Base-by-base conservation (phyloP, 2,329 filamentous ascomycete species). In the Talaromyces sp. region DNA sequence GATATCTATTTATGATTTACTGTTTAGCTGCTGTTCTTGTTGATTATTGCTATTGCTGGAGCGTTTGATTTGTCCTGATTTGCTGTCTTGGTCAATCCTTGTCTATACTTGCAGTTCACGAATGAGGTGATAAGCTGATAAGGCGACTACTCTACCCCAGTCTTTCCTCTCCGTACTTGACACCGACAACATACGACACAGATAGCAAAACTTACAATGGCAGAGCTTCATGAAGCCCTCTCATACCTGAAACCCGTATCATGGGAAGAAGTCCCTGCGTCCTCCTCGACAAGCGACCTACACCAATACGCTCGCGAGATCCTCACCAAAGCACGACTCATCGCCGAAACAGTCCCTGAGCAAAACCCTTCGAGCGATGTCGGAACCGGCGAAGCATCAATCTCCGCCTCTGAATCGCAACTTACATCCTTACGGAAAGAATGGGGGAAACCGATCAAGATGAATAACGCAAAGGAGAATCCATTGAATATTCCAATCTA, bases 381-480 rank as follows among this genome's bases (percentile, higher is more conserved):
- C 36, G 49, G 36, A 31, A 47, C n/a, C 2, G 56, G 17, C 17
- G 45, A 17, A 15, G 56, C 38, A 13, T 51, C 53, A 13, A 49
- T 40, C n/a, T 29, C 31, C 27, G 11, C 61, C 11, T 62, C 84
- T 2, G 78, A 84, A 25, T 77, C 83, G 8, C 78, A 86, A n/a
- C 82, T 87, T 36, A 81, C 80, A 31, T 79, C 84, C 22, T 79
- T 97, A n/a, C 88, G 89, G 66, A 91, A 91, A 73, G 86, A 92
- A 77, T 97, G 94, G 93, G 86, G 87, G 51, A 97, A 96, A 76
- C 90, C 92, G 49, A 80, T 93, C 77, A 78, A 76, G 51, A 67
- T 76, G 58, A 78, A 92, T 64, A 87, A 84, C 49, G 78, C 85
- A 2, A 88, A 84, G 70, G 89, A 93, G 22, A 95, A 96, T 72